Conservation (phyloP, 176 grass and related monocot genomes). For the Zea mays region Zm-B73-REFERENCE-NAM-5.0 NC_050099.1:249096501-249097000, state of each 20-base stretch:
- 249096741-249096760: constrained; percentile 44
- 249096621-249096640: constrained; percentile 28
- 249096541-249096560: constrained; percentile 8
- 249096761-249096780: constrained; percentile 34
- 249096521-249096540: constrained; percentile 28
- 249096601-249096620: not conserved
- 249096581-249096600: constrained; percentile 11
- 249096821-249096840: no score
- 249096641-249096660: not conserved
- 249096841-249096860: constrained; percentile 75
- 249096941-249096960: constrained; percentile 61
- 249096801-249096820: not conserved
- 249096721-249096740: constrained; percentile 37
- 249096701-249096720: constrained; percentile 12
- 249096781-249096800: not conserved
- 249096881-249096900: constrained; percentile 71
- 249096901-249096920: constrained; percentile 60
- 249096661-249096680: constrained; percentile 22
- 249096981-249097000: constrained; percentile 11
- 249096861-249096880: constrained; percentile 65
- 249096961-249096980: constrained; percentile 36
- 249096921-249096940: constrained; percentile 60
- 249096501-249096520: constrained; percentile 9
- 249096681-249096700: constrained; percentile 30
- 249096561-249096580: not conserved